Evolutionary conservation across 495 filamentous ascomycete species (phyloP).

Genomic region (Sabuloglossum arenarium): DNA sequence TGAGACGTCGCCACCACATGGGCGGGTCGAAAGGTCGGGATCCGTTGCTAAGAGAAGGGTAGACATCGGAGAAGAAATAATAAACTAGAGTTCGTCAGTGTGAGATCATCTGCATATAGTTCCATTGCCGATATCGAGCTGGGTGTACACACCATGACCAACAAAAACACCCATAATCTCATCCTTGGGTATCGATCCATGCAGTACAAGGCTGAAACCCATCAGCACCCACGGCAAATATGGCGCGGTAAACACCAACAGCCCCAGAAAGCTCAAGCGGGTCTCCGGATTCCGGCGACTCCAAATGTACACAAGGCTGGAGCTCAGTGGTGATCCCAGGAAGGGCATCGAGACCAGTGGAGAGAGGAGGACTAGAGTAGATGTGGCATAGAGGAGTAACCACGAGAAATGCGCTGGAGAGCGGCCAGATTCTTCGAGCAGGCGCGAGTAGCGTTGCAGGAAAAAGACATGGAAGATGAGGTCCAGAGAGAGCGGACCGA

Average conservation of each 20-base stretch:
- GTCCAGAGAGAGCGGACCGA: conserved; percentile 83
- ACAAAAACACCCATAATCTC: conserved; percentile 86
- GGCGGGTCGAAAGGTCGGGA: conserved; percentile 80
- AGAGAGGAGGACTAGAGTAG: conserved; percentile 55
- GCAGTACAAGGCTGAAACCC: conserved; percentile 66
- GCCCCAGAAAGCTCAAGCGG: conserved; percentile 69
- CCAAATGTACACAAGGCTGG: conserved; percentile 95
- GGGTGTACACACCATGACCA: conserved; percentile 40
- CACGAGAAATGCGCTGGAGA: conserved; percentile 88
- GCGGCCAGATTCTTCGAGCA: conserved; percentile 80
- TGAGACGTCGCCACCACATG: conserved; percentile 73
- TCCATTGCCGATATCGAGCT: background rate
- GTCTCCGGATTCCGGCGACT: conserved; percentile 85
- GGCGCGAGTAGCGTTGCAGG: conserved; percentile 84
- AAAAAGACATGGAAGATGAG: conserved; percentile 98
- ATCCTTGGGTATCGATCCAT: conserved; percentile 78
- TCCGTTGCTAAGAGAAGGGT: conserved; percentile 72
- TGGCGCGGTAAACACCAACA: conserved; percentile 80
- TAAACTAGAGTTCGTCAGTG: conserved; percentile 33
- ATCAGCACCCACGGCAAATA: conserved; percentile 95
- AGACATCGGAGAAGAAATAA: conserved; percentile 97
- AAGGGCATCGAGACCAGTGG: conserved; percentile 77
- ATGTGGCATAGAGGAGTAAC: conserved; percentile 69
- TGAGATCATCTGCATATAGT: background rate
- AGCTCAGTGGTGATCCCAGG: conserved; percentile 74